Evolutionary conservation across 2,329 filamentous ascomycete species (phyloP), one percentile per base, ranked within the genome.

Genomic region (Claviceps humidiphila): DNA sequence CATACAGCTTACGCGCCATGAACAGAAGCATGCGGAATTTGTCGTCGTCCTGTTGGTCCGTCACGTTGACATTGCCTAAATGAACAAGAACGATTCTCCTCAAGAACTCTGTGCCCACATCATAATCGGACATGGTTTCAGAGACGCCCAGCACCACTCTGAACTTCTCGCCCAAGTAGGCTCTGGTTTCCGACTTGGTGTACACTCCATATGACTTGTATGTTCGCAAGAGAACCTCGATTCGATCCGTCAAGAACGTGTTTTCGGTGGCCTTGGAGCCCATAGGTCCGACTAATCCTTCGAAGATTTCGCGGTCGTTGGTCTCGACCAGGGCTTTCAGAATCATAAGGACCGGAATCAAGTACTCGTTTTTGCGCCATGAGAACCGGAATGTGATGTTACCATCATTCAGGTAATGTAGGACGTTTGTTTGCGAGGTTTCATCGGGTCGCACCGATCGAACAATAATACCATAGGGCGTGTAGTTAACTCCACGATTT

Each of bases 351-450:
- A 89, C 87, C 1, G 93, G 93, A 2, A 98, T 80, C n/a, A 98
- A 80, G 63, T 89, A 98, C 68, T 98, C 93, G 60, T 89, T 89
- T 71, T 98, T 98, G 59, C 90, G 80, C 91, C 91, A 98, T 6
- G 91, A 96, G 69, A 98, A 98, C 53, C 93, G 80, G 70, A 98
- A 95, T 0, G 89, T 97, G 61, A 97, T 84, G 67, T 96, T 97
- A 58, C 93, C 93, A 66, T 98, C 93, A 61, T 78, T 89, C 53
- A 98, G 79, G 68, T 97, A 98, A 70, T 98, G 93, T 48, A 98
- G 77, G 38, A 95, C 89, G 63, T 97, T 98, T 40, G 91, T 97
- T 69, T 97, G 91, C 34, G 90, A 96, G 8, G 91, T 96, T 71
- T 98, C 89, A 69, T 98, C 93, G n/a, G 90, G 90, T 54, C 93